Conservation (phyloP, 2,329 filamentous ascomycete genomes). For the Aschersonia sp. region DNA sequence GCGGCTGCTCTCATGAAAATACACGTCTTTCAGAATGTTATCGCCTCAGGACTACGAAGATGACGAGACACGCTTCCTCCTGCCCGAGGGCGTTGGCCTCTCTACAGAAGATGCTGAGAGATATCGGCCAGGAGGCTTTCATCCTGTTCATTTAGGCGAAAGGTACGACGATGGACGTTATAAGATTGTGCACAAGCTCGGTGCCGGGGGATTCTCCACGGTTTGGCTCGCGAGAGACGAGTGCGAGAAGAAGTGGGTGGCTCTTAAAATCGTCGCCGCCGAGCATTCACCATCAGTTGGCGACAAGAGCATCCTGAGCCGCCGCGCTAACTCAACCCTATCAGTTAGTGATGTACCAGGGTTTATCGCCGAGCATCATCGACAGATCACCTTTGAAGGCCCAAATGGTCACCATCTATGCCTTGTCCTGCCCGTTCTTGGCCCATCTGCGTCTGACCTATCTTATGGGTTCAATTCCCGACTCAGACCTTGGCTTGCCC, state of each 20-base stretch:
- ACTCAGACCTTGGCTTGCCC: conserved; percentile 6
- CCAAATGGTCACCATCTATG: conserved; percentile 13
- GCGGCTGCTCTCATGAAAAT: no score
- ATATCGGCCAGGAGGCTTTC: conserved; percentile 19
- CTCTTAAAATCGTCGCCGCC: conserved; percentile 11
- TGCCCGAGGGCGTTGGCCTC: neutral
- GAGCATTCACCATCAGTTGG: conserved; percentile 4
- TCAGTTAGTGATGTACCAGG: neutral
- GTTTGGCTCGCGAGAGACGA: conserved; percentile 26
- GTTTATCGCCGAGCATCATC: conserved; percentile 3
- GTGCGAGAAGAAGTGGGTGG: conserved; percentile 6
- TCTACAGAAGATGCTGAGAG: conserved; percentile 5
- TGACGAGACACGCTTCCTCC: neutral
- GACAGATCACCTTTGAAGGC: conserved; percentile 8
- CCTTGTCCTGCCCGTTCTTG: conserved; percentile 11
- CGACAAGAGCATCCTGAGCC: neutral
- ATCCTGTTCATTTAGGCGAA: conserved; percentile 25
- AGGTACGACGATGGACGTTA: conserved; percentile 21
- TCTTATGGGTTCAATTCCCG: conserved; percentile 5
- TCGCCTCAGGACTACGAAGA: neutral
- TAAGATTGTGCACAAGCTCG: conserved; percentile 24
- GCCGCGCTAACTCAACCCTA: neutral
- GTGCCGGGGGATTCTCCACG: conserved; percentile 25
- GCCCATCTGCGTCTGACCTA: conserved; percentile 7
- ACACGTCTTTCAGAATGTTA: neutral